Base-by-base conservation (phyloP, 1,284 basidiomycete species). In the Xerocomus amazonicus region DNA sequence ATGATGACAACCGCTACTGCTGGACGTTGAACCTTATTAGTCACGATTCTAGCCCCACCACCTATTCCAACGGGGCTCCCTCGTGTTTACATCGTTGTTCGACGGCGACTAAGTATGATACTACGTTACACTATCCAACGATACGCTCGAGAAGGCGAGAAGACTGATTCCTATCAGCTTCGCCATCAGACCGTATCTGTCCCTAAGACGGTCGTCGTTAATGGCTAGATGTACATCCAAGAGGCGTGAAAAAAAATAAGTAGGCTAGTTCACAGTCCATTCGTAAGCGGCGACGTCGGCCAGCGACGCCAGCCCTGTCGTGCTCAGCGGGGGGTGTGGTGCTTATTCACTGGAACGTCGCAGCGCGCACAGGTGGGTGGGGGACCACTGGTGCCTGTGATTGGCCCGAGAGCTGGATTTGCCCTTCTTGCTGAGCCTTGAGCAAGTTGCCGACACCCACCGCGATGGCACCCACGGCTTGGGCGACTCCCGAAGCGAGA, bases 381-480 rank as follows among this genome's bases (percentile, higher is more conserved):
- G 65, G 59, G 16, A 60, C 56, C 0, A 43, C 29, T 14, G 61
- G 51, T n/a, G 57, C 55, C 41, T 55, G 55, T 0, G 47, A 0
- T 42, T 66, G 61, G 29, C 57, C 65, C 10, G 65, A 66, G 23
- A 62, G 29, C 42, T 67, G 56, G 13, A 67, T 16, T 16, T 69
- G 69, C 13, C 68, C 68, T 41, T 75, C 70, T 26, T 74, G 70
- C 34, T 72, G 61, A 5, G 72, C 67, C 55, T 75, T 77, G 37
- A 81, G 66, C 63, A 73, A 64, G 28, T 72, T 78, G 0, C 85
- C 85, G 28, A 88, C 70, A 4, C 84, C 86, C 3, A 89, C 76
- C 1, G 84, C 87, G 47, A 89, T 81, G 1, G 84, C 84, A 9
- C 87, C 86, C 17, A 85, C 79, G 1, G 87, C 85, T 56, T 89